Percentiles rank a stretch among this genome's conserved stretches.
Evolutionary conservation across 139 green algal genomes (phyloP).

Genomic region (Closterium sp.): DNA sequence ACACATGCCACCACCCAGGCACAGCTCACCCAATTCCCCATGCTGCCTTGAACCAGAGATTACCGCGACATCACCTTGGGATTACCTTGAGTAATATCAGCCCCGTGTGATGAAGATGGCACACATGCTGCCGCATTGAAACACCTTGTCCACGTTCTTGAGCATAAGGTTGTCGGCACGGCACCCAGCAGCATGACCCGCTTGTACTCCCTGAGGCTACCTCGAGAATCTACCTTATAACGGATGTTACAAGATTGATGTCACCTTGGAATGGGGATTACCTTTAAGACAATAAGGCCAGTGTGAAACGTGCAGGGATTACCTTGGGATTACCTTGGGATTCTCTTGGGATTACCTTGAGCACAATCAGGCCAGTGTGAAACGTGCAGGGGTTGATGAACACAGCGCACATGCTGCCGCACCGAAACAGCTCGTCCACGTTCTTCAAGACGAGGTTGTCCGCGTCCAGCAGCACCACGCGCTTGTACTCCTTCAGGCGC

Average conservation of each 20-base stretch:
- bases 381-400: conserved; percentile 46
- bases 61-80: no score
- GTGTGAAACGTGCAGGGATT: no score
- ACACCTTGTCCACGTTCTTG: conserved; percentile 40
- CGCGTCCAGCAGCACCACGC: conserved; percentile 40
- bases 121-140: conserved; percentile 8
- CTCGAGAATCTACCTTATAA: no score
- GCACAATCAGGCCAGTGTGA: conserved; percentile 43
- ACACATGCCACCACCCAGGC: no score
- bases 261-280: no score
- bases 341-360: no score
- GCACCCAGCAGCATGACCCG: neutral
- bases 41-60: no score
- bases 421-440: conserved; percentile 44
- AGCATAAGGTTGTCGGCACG: conserved; percentile 31
- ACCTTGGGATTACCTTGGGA: no score
- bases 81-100: no score
- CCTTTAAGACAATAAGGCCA: no score
- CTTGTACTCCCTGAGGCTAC: conserved; percentile 23
- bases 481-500: conserved; percentile 41
- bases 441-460: conserved; percentile 46
- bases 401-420: conserved; percentile 47
- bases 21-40: no score
- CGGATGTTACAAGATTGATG: no score
- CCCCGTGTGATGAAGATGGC: neutral